These are phyloP conservation scores for Fusarium mexicanum DNA, from an alignment of 2,329 filamentous ascomycete species.

Conservation along the genomic window DNA sequence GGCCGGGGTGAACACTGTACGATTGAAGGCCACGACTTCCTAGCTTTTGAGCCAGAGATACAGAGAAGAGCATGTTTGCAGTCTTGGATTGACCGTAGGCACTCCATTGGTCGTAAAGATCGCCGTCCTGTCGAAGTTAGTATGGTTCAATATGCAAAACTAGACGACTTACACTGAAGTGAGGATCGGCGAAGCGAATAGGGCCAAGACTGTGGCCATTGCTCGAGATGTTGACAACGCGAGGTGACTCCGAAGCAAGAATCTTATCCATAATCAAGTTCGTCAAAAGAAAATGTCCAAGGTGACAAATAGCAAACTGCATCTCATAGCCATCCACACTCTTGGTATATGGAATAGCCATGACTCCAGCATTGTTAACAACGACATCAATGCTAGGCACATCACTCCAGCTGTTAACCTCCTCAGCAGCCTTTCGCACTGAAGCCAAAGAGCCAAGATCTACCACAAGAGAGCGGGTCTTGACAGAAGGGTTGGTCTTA, in stretches of 20 bases:
- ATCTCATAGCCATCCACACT: slow-evolving; percentile 53
- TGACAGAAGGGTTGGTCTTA: slow-evolving; percentile 45
- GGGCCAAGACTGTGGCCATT: slow-evolving; percentile 43
- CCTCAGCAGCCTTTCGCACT: slow-evolving; percentile 51
- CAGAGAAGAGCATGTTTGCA: slow-evolving; percentile 49
- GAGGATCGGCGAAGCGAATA: slow-evolving; percentile 49
- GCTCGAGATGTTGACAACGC: slow-evolving; percentile 56
- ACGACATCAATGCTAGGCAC: slow-evolving; percentile 51
- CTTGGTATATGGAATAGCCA: slow-evolving; percentile 46
- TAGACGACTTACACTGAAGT: slow-evolving; percentile 43
- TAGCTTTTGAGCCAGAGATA: slow-evolving; percentile 46
- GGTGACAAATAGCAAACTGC: slow-evolving; percentile 57
- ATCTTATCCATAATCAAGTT: slow-evolving; percentile 57
- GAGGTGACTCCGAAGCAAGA: slow-evolving; percentile 45
- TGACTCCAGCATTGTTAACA: slow-evolving; percentile 57
- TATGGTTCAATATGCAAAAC: neutral
- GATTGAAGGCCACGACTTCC: slow-evolving; percentile 44
- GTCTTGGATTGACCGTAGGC: slow-evolving; percentile 54
- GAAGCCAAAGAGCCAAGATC: slow-evolving; percentile 53
- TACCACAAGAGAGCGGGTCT: slow-evolving; percentile 48
- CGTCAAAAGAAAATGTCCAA: slow-evolving; percentile 58
- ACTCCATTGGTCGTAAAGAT: slow-evolving; percentile 45
- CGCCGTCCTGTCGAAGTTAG: slow-evolving; percentile 44
- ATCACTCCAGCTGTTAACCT: slow-evolving; percentile 47
- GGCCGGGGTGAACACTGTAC: slow-evolving; percentile 50